phyloP scores from a whole-genome alignment of 192 early-diverging fungal species.

The Mortierella antarctica region DNA sequence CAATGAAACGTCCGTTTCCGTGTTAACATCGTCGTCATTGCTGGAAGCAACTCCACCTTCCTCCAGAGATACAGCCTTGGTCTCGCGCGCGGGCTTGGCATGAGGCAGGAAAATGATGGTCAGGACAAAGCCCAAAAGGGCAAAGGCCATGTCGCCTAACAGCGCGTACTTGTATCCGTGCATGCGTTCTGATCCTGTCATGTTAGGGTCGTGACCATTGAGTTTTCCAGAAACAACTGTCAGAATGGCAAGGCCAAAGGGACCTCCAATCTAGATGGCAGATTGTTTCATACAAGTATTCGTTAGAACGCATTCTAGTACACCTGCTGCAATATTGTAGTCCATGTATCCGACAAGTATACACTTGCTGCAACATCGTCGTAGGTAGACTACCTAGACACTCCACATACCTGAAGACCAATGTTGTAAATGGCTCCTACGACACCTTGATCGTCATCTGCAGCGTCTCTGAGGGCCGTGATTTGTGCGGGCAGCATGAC shows the following conservation, averaged over 20 bases:
- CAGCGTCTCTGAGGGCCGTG: slow-evolving; percentile 40
- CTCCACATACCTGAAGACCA: slow-evolving; percentile 31
- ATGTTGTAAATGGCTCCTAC: slow-evolving; percentile 55
- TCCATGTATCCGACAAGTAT: no score
- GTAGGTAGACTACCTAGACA: neutral
- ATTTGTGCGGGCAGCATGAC: slow-evolving; percentile 50
- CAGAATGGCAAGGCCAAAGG: slow-evolving; percentile 52
- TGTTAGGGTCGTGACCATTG: slow-evolving; percentile 16
- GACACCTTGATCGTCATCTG: slow-evolving; percentile 51
- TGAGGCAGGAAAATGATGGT: slow-evolving; percentile 42
- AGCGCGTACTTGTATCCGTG: slow-evolving; percentile 44
- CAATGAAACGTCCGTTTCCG: neutral
- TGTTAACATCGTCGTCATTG: neutral
- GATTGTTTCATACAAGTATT: neutral
- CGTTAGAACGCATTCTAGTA: no score
- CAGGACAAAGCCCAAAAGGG: slow-evolving; percentile 15
- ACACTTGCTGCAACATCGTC: neutral
- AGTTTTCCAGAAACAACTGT: slow-evolving; percentile 52
- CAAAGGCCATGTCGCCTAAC: slow-evolving; percentile 24
- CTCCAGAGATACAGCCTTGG: slow-evolving; percentile 3
- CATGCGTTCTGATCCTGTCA: slow-evolving; percentile 22
- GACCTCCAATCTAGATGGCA: slow-evolving; percentile 37
- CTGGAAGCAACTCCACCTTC: slow-evolving; percentile 26
- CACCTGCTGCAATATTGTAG: no score
- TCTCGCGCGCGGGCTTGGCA: slow-evolving; percentile 11